Conservation (phyloP, 2,329 filamentous ascomycete genomes). For the Macrophomina tecta region DNA sequence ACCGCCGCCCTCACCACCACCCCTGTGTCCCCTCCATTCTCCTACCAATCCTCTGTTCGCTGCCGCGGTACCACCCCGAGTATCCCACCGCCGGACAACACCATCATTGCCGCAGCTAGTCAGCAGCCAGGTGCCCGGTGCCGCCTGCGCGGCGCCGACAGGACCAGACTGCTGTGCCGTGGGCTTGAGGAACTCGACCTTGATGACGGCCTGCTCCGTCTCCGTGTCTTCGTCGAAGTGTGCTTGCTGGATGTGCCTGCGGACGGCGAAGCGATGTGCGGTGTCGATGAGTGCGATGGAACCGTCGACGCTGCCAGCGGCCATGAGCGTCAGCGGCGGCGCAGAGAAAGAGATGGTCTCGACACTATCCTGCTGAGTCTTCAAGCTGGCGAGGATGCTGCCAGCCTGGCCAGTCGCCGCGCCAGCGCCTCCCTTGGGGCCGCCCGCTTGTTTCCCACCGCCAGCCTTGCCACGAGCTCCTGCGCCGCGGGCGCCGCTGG, state of each 20-base stretch:
- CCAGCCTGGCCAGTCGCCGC: slow-evolving; percentile 60
- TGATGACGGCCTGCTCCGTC: slow-evolving; percentile 81
- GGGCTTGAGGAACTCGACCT: slow-evolving; percentile 80
- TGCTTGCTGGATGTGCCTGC: slow-evolving; percentile 79
- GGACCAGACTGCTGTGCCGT: slow-evolving; percentile 27
- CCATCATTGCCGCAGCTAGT: slow-evolving; percentile 94
- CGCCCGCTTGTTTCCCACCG: slow-evolving; percentile 51
- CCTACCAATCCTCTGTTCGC: slow-evolving; percentile 74
- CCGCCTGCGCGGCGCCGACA: slow-evolving; percentile 34
- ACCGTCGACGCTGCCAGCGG: slow-evolving; percentile 68
- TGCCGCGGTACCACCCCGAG: slow-evolving; percentile 69
- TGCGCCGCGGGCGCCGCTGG: slow-evolving; percentile 49
- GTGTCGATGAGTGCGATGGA: slow-evolving; percentile 86
- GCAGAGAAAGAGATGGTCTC: slow-evolving; percentile 74
- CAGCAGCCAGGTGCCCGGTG: slow-evolving; percentile 66
- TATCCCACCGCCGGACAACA: slow-evolving; percentile 87
- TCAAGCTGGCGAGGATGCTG: slow-evolving; percentile 80
- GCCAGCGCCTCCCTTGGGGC: slow-evolving; percentile 39
- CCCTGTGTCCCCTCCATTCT: slow-evolving; percentile 90
- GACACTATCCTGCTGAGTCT: slow-evolving; percentile 78
- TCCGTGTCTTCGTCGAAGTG: slow-evolving; percentile 71
- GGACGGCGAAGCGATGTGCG: slow-evolving; percentile 82
- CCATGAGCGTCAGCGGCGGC: slow-evolving; percentile 66
- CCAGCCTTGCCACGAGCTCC: slow-evolving; percentile 57
- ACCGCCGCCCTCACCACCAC: slow-evolving; percentile 84